Evolutionary conservation across 2,329 filamentous ascomycete species (phyloP), one percentile per base, ranked within the genome.

Genomic region (Colletotrichum sp.): DNA sequence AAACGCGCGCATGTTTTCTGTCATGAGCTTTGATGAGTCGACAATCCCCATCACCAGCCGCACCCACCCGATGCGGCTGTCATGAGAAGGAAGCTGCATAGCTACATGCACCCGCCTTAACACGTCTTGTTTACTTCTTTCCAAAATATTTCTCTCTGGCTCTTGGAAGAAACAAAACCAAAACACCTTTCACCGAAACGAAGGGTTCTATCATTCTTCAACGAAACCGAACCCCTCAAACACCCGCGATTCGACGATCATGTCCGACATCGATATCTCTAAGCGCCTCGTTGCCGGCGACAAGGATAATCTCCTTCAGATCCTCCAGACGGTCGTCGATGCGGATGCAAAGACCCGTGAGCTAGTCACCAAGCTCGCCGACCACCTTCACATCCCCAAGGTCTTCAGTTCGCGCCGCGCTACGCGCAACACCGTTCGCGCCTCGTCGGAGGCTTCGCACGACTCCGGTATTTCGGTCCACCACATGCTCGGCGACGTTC

Each of bases 221-320:
- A 48, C 43, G 43, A 48, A 48, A 48, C n/a, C 43, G 1, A 48
- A 13, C 43, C 43, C 1, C 10, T 48, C 43, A 48, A 48, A n/a
- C 43, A 48, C 43, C 18, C 43, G n/a, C 43, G 10, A 48, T 21
- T 48, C 43, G n/a, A 48, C 43, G 10, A 48, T 48, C 43, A 48
- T 48, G 43, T 48, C 43, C n/a, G 43, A 48, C 43, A 48, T 36
- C 48, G 15, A 15, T 21, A 74, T 74, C 32, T 21, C 30, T 13
- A 32, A 64, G 65, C 57, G 52, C 30, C 36, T 75, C 26, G 55
- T 32, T 13, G 55, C 57, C 32, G 64, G 63, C 26, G 63, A 70
- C 21, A 75, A 65, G 32, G 70, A 75, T 13, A 57, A 73, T 15
- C 70, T 75, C 5, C 30, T 52, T 26, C 55, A 73, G 63, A 36